Evolutionary conservation across 2,329 filamentous ascomycete species (phyloP).

Genomic region (Tolypocladium ophioglossoides): DNA sequence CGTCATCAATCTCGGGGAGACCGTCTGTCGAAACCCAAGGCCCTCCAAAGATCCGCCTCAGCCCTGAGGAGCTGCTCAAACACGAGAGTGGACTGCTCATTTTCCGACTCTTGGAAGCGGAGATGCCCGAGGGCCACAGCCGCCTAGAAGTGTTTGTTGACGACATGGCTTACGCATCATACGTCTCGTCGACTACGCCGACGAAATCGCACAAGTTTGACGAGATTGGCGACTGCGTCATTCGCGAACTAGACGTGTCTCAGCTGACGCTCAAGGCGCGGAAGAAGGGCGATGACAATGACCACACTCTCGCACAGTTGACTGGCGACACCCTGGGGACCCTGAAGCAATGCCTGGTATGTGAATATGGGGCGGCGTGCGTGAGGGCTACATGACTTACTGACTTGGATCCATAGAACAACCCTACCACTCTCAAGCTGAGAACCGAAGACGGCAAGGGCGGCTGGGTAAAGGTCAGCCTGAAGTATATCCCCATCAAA

Average conservation of each 20-base stretch:
- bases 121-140: conserved; percentile 65
- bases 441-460: conserved; percentile 66
- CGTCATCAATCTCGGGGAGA: conserved; percentile 24
- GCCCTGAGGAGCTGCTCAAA: conserved; percentile 67
- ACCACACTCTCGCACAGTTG: conserved; percentile 71
- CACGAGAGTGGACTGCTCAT: conserved; percentile 89
- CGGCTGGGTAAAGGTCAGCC: conserved; percentile 77
- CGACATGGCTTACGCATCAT: conserved; percentile 87
- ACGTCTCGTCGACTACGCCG: conserved; percentile 67
- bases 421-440: conserved; percentile 71
- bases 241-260: conserved; percentile 95
- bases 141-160: conserved; percentile 87
- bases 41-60: conserved; percentile 67
- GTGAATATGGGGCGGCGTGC: conserved; percentile 17
- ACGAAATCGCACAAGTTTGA: conserved; percentile 64
- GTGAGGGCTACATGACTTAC: not conserved
- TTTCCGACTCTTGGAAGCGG: conserved; percentile 86
- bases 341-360: conserved; percentile 74
- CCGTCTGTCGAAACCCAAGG: conserved; percentile 32
- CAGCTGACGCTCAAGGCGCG: conserved; percentile 80
- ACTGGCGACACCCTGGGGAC: conserved; percentile 79
- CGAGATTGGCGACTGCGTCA: conserved; percentile 90
- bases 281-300: conserved; percentile 66
- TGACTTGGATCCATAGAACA: conserved; percentile 49
- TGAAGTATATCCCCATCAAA: conserved; percentile 89